Percentiles rank a stretch among this genome's conserved stretches.
Conservation (phyloP, 148 eudicot species). For the Amaranthus palmeri region DNA sequence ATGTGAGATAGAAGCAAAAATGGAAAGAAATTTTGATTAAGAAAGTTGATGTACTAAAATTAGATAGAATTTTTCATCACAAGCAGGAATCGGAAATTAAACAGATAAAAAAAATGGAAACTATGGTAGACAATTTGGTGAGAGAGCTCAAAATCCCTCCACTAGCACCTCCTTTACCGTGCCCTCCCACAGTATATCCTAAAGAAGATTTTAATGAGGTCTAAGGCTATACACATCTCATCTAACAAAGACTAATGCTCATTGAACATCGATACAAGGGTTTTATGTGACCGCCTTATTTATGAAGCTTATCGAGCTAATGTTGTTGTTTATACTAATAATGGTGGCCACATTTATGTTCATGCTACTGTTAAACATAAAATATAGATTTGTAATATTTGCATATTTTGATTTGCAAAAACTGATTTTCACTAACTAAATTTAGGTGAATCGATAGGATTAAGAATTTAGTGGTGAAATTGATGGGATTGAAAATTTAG, state of each 20-base stretch:
- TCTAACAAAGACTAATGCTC: slow-evolving; percentile 17
- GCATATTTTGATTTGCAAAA: too few species aligned
- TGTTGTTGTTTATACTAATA: slow-evolving; percentile 49
- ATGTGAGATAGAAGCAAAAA: not conserved
- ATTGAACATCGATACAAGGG: slow-evolving; percentile 31
- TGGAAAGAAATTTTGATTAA: not conserved
- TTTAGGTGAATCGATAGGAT: too few species aligned
- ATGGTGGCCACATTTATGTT: slow-evolving; percentile 59
- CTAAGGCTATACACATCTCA: slow-evolving; percentile 8
- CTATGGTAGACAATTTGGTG: slow-evolving; percentile 15
- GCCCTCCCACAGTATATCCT: slow-evolving; percentile 22
- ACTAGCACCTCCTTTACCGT: slow-evolving; percentile 42
- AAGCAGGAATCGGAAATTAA: slow-evolving; percentile 4
- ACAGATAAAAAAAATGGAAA: slow-evolving; percentile 25
- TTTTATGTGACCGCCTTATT: slow-evolving; percentile 65
- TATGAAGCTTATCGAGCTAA: slow-evolving; percentile 87
- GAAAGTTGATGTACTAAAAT: not conserved
- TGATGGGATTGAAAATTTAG: too few species aligned
- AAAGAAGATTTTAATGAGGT: slow-evolving; percentile 22
- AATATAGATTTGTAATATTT: too few species aligned
- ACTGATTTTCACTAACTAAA: too few species aligned
- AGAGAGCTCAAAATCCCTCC: slow-evolving; percentile 16
- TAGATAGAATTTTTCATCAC: not conserved
- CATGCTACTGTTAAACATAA: slow-evolving; percentile 47
- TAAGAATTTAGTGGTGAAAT: too few species aligned